Conservation (phyloP, 202 grass and related monocot genomes). For the Setaria viridis region DNA sequence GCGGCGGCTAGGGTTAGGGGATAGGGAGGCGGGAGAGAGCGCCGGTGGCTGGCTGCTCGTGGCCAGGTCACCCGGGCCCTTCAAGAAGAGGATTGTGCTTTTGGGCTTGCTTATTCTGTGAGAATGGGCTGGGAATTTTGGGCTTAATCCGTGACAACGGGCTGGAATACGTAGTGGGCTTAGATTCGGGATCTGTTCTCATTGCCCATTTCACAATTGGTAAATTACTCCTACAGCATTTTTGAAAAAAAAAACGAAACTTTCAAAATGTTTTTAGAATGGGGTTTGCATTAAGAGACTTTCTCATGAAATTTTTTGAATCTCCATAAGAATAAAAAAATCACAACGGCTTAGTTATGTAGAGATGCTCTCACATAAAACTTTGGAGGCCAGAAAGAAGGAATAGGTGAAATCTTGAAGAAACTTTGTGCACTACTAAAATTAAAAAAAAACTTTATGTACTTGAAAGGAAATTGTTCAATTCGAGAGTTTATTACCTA, state of each 20-base stretch:
- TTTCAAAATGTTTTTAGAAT: neutral
- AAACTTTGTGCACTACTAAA: no score
- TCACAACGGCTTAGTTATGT: neutral
- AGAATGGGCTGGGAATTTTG: neutral
- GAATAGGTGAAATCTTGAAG: neutral
- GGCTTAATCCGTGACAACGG: neutral
- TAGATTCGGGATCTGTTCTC: neutral
- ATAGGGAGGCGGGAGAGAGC: slow-evolving; percentile 3
- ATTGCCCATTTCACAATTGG: neutral
- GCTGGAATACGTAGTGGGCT: neutral
- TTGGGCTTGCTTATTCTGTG: neutral
- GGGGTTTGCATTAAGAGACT: neutral
- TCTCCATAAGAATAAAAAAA: neutral
- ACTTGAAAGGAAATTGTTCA: neutral
- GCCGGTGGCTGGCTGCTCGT: neutral
- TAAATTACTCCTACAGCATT: neutral
- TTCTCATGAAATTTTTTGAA: neutral
- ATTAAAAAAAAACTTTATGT: neutral
- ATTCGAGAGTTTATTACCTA: neutral
- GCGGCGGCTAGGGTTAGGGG: slow-evolving; percentile 34
- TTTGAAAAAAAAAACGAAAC: neutral
- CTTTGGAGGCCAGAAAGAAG: neutral
- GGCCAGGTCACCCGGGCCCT: no score
- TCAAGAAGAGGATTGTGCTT: neutral
- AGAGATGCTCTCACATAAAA: neutral